phyloP scores from a whole-genome alignment of 2,329 filamentous ascomycete species.

The Aspergillus nomiae region DNA sequence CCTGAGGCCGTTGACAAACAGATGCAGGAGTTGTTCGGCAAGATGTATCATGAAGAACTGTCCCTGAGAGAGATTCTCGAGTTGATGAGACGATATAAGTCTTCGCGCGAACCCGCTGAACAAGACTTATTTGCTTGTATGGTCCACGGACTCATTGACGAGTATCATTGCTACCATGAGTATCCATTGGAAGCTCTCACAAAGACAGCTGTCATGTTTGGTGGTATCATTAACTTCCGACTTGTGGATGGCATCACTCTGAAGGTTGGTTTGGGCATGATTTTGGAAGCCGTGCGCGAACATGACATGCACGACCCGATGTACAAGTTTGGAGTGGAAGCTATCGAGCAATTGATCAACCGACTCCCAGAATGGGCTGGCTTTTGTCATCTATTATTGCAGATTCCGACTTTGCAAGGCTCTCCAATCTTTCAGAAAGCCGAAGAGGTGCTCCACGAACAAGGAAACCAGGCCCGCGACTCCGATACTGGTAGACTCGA shows the following conservation, averaged over 20 bases:
- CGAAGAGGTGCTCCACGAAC: constrained; percentile 74
- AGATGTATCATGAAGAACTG: constrained; percentile 92
- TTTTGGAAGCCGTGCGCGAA: constrained; percentile 91
- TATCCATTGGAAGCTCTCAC: constrained; percentile 96
- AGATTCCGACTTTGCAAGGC: constrained; percentile 77
- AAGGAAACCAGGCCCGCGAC: constrained; percentile 61
- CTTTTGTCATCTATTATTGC: constrained; percentile 82
- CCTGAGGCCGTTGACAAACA: constrained; percentile 77
- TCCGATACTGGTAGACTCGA: constrained; percentile 47
- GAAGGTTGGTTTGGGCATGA: constrained; percentile 94
- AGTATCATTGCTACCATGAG: constrained; percentile 92
- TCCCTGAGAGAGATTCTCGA: constrained; percentile 84
- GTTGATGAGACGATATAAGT: constrained; percentile 82
- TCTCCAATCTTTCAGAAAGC: constrained; percentile 84
- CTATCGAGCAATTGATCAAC: constrained; percentile 81
- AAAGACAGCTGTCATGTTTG: constrained; percentile 94
- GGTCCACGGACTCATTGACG: constrained; percentile 96
- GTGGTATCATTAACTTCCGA: constrained; percentile 92
- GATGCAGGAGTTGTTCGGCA: constrained; percentile 98
- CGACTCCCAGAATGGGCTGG: constrained; percentile 93
- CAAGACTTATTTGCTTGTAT: constrained; percentile 98
- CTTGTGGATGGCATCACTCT: constrained; percentile 87
- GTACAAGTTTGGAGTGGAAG: constrained; percentile 98
- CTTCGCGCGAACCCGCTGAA: constrained; percentile 77
- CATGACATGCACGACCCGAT: constrained; percentile 81